phyloP scores from a whole-genome alignment of 2,329 filamentous ascomycete species.

The Juglanconis juglandina region DNA sequence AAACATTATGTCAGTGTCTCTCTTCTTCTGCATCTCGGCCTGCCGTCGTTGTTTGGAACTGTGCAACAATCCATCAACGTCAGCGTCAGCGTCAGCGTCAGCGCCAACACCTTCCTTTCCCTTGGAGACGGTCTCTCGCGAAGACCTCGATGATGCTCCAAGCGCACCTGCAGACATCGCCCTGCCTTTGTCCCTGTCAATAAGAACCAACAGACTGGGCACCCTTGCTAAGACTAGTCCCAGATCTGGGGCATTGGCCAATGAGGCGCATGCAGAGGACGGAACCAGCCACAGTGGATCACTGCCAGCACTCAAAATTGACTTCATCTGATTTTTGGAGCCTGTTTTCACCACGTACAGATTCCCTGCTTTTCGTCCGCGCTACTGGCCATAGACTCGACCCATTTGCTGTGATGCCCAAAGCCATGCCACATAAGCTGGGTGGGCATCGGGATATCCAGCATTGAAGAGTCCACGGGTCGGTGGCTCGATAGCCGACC shows the following conservation, averaged over 20 bases:
- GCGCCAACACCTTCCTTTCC: neutral
- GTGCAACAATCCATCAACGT: too few relatives aligned
- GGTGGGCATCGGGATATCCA: neutral
- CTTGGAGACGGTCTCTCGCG: neutral
- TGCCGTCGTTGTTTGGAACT: too few relatives aligned
- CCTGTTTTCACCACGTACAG: conserved; percentile 6
- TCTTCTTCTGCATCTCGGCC: too few relatives aligned
- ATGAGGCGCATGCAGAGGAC: neutral
- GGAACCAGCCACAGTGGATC: conserved; percentile 14
- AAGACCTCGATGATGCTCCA: neutral
- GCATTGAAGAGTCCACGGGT: neutral
- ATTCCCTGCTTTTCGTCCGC: conserved; percentile 14
- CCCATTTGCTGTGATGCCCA: neutral
- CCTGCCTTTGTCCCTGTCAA: conserved; percentile 4
- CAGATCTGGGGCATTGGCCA: conserved; percentile 12
- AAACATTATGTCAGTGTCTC: too few relatives aligned
- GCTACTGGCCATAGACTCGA: conserved; percentile 1
- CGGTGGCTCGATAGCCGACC: neutral
- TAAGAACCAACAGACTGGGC: neutral
- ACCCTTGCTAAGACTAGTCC: conserved; percentile 5
- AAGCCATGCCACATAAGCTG: neutral
- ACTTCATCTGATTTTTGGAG: conserved; percentile 17
- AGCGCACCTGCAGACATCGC: neutral
- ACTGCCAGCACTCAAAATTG: conserved; percentile 15
- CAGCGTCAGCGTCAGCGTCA: too few relatives aligned